Evolutionary conservation across 139 green algal species (phyloP), one percentile per base, ranked within the genome.

Genomic region (Chlamydomonas applanata): DNA sequence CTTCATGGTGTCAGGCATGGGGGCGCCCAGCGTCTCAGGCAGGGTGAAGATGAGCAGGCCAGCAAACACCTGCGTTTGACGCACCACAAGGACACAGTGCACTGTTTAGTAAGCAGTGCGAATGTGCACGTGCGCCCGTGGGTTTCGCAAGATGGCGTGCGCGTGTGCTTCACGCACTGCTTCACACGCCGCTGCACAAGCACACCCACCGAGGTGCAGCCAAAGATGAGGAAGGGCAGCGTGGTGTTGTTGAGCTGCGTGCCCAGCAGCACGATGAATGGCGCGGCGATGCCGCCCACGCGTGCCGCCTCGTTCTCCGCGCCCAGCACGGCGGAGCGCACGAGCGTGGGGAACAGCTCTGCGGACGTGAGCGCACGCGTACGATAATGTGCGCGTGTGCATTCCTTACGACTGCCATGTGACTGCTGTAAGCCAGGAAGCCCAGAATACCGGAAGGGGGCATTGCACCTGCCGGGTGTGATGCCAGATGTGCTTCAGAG

Each of bases 281-380:
- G 81, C 20, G 81, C 77, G 0, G 80, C 67, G 59, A 87, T 87
- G 81, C 81, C 81, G 24, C 71, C 77, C 53, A 78, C 44, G 16
- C 71, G 63, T 13, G 77, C 71, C 24, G 74, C 77, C 71, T 87
- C 69, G 65, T 83, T 87, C 71, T 82, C 57, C 2, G 69, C 72
- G n/a, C 81, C 81, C 9, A 87, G 75, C 69, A 82, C 71, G 19
- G 77, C 77, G 54, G 60, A 70, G 33, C 77, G 69, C 30, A 87
- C 77, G 20, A 82, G 66, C 20, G 81, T 87, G 1, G 81, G 81
- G 65, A 87, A 87, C 46, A 87, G 71, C 71, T 87, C 81, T 69
- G 62, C 32, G 40, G 40, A n/a, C n/a, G n/a, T n/a, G n/a, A n/a
- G n/a, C n/a, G n/a, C n/a, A n/a, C n/a, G n/a, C n/a, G n/a, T n/a